Conservation (phyloP, 306 rosid genomes). For the Bauhinia variegata region DNA sequence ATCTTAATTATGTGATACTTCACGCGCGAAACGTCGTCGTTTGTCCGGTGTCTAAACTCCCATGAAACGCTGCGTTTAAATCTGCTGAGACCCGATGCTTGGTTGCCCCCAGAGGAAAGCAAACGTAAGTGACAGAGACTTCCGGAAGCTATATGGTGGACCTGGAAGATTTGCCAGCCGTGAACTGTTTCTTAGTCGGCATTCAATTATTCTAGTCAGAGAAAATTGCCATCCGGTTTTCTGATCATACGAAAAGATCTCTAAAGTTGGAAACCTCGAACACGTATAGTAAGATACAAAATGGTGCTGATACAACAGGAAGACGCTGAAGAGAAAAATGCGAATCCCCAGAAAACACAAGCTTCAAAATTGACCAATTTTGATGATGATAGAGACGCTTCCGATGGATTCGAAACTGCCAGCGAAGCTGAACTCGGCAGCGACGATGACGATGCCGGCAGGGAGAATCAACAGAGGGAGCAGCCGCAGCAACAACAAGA, state of each 20-base stretch:
- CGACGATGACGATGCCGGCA: slow-evolving; percentile 17
- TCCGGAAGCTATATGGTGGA: no score
- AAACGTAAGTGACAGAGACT: no score
- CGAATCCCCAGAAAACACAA: slow-evolving; percentile 16
- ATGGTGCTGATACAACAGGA: slow-evolving; percentile 38
- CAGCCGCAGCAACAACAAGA: not conserved
- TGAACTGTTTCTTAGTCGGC: not conserved
- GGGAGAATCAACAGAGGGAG: not conserved
- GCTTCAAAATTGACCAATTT: not conserved
- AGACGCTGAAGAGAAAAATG: slow-evolving; percentile 18
- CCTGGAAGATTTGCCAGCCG: no score
- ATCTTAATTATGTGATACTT: no score
- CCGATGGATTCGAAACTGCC: slow-evolving; percentile 55
- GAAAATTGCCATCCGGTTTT: slow-evolving; percentile 1
- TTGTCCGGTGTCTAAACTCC: no score
- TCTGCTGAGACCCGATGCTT: no score
- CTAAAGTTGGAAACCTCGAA: slow-evolving; percentile 6
- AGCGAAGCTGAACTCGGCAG: slow-evolving; percentile 43
- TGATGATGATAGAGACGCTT: slow-evolving; percentile 26
- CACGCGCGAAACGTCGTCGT: no score
- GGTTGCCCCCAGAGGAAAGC: no score
- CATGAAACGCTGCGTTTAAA: no score
- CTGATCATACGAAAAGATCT: slow-evolving; percentile 19
- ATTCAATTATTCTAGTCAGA: not conserved
- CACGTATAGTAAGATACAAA: not conserved